Conservation (phyloP, 148 eudicot species). For the Chenopodium berlandieri region DNA sequence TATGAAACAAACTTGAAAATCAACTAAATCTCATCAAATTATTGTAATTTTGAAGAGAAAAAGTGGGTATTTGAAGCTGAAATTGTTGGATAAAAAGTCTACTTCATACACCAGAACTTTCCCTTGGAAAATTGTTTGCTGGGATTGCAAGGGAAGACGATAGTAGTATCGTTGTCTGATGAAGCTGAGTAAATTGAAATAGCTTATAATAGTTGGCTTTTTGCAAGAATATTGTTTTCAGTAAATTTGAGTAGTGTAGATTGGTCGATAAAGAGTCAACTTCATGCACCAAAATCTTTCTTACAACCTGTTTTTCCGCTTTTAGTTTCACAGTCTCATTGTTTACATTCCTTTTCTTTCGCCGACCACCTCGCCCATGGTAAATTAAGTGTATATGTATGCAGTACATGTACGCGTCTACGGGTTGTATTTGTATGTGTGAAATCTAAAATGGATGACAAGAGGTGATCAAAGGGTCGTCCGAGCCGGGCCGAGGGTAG, state of each 20-base stretch:
- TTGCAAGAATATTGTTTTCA: neutral
- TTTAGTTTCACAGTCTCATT: neutral
- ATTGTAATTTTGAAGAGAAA: neutral
- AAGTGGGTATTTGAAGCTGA: constrained; percentile 6
- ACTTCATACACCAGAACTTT: constrained; percentile 9
- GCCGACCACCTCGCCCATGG: neutral
- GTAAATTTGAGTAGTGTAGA: neutral
- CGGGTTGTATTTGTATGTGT: too few relatives aligned
- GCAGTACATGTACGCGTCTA: too few relatives aligned
- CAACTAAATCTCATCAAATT: neutral
- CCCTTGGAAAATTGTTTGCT: neutral
- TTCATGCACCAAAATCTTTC: constrained; percentile 19
- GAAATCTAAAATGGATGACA: too few relatives aligned
- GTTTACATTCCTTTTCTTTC: neutral
- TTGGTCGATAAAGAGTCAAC: constrained; percentile 21
- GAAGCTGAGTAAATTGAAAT: neutral
- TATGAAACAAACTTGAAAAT: neutral
- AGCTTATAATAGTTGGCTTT: neutral
- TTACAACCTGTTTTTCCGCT: neutral
- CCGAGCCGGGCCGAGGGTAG: too few relatives aligned
- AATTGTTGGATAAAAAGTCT: constrained; percentile 6
- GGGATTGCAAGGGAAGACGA: constrained; percentile 11
- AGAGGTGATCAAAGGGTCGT: too few relatives aligned
- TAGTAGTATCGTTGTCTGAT: neutral
- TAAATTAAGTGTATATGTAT: neutral